These are phyloP conservation scores for Brassica rapa DNA, from an alignment of 345 rosid species.

Conservation along the genomic window DNA sequence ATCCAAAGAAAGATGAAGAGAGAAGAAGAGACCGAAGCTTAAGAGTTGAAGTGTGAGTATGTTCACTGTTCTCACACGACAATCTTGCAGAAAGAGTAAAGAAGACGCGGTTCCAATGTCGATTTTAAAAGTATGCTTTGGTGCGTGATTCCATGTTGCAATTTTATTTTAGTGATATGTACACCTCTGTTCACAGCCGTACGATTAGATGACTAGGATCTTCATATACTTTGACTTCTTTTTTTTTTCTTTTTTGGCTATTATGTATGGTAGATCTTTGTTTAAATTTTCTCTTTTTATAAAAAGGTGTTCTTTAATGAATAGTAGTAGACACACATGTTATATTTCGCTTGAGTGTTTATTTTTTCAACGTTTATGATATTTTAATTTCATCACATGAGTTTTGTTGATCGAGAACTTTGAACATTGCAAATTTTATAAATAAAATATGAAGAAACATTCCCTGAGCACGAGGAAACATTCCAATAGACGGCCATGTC, in stretches of 20 bases:
- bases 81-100: slow-evolving; percentile 26
- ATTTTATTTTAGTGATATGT: not conserved
- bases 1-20: not conserved
- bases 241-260: not conserved
- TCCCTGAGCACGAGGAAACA: slow-evolving; percentile 25
- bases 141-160: slow-evolving; percentile 6
- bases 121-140: slow-evolving; percentile 19
- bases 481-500: slow-evolving; percentile 17
- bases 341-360: slow-evolving; percentile 23
- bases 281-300: not conserved
- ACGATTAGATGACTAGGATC: slow-evolving; percentile 9
- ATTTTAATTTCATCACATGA: slow-evolving; percentile 22
- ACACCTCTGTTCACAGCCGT: slow-evolving; percentile 22
- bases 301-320: not conserved
- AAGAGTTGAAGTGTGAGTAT: slow-evolving; percentile 21
- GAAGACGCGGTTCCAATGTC: slow-evolving; percentile 30
- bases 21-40: slow-evolving; percentile 17
- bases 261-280: not conserved
- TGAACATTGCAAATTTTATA: not conserved
- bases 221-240: not conserved
- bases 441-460: slow-evolving; percentile 21
- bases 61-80: slow-evolving; percentile 21
- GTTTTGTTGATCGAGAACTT: slow-evolving; percentile 13
- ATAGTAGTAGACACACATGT: slow-evolving; percentile 12
- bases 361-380: not conserved